Base-by-base conservation (phyloP, 352 stramenopile species). In the Blastocystis sp. region DNA sequence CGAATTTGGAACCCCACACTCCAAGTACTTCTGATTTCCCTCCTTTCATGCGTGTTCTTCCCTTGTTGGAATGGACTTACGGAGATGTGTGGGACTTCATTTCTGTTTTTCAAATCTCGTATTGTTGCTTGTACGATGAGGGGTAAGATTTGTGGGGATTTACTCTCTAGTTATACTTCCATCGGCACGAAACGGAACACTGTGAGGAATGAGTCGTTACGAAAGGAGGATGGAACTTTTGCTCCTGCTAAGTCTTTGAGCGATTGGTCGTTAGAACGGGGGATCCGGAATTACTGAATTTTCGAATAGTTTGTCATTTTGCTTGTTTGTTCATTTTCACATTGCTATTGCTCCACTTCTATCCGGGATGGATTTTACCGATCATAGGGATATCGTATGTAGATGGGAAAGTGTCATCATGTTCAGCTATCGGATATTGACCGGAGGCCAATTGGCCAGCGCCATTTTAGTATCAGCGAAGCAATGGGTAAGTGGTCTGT, bases 21-120 rank as follows among this genome's bases (percentile, higher is more conserved):
- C 56, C 55, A 18, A 89, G 78, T 30, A 65, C 78, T 55, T 30
- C 78, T 0, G 78, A 64, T 16, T 89, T 50, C 41, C 78, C 78
- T 18, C 30, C 78, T n/a, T 89, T 89, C 50, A 89, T 89, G 59
- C 47, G 78, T 16, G 24, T 89, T 11, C 30, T 89, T 11, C 78
- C 78, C 11, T 39, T 89, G 3, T 18, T 89, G 3, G 13, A 89
- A 3, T 89, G 78, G 78, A 76, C 78, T 24, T 89, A 89, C 39
- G 78, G 78, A 6, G 78, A 89, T 30, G 56, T 89, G 9, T 89
- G 78, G 78, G 20, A n/a, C 13, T 89, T 89, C 47, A 24, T 89
- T 16, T 26, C 50, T 13, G 5, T 34, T 20, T 89, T 89, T 76
- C 37, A 18, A 16, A 89, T 89, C 30, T 62, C 78, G n/a, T 89